phyloP scores from a whole-genome alignment of 306 rosid species.

The Glycine soja region DNA sequence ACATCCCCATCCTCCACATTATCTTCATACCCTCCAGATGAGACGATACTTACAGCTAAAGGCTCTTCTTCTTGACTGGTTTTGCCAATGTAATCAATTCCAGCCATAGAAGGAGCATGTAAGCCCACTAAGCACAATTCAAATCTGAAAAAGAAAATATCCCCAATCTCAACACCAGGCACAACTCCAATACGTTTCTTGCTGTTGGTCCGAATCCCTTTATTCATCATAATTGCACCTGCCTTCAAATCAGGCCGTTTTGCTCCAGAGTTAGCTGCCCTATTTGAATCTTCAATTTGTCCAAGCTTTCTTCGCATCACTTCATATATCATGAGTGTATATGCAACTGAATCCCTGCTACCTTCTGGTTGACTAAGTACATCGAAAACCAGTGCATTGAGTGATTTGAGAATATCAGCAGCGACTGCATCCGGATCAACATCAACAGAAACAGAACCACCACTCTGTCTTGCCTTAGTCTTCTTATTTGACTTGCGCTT shows the following conservation, averaged over 20 bases:
- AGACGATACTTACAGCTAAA: constrained; percentile 88
- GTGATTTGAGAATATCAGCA: constrained; percentile 57
- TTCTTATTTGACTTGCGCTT: constrained; percentile 53
- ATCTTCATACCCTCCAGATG: constrained; percentile 96
- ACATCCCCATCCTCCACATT: constrained; percentile 73
- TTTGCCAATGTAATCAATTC: constrained; percentile 87
- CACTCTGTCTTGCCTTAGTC: constrained; percentile 46
- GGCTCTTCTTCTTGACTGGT: constrained; percentile 78
- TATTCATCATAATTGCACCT: constrained; percentile 69
- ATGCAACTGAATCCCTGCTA: constrained; percentile 56
- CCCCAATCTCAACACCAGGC: constrained; percentile 91
- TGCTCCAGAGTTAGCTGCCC: constrained; percentile 58
- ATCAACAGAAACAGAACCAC: constrained; percentile 38
- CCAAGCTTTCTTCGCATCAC: constrained; percentile 72
- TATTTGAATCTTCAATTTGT: constrained; percentile 69
- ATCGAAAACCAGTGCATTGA: constrained; percentile 56
- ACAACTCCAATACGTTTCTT: constrained; percentile 72
- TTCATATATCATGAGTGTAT: constrained; percentile 63
- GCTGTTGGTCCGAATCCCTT: constrained; percentile 78
- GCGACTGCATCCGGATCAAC: constrained; percentile 63
- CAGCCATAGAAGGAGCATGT: constrained; percentile 93
- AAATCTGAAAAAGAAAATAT: constrained; percentile 86
- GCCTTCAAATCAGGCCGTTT: constrained; percentile 86
- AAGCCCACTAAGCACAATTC: constrained; percentile 85
- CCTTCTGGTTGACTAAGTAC: constrained; percentile 65